phyloP scores from a whole-genome alignment of 345 rosid genomes.

The Brassica napus region Da-Ae NC_063450.1:21006501-21007000 shows the following conservation, averaged over 20 bases:
- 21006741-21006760: background rate
- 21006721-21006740: background rate
- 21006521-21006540: too few species aligned
- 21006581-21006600: too few species aligned
- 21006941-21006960: background rate
- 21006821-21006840: background rate
- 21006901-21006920: background rate
- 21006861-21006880: background rate
- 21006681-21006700: background rate
- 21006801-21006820: background rate
- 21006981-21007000: background rate
- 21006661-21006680: background rate
- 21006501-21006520: too few species aligned
- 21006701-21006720: background rate
- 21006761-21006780: background rate
- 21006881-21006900: background rate
- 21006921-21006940: background rate
- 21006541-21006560: too few species aligned
- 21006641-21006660: background rate
- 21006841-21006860: background rate
- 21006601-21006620: background rate
- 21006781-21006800: background rate
- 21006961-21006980: background rate
- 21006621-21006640: background rate
- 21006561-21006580: too few species aligned